Evolutionary conservation across 208 protist species (phyloP).

Genomic region (Vickermania spadyakhi): DNA sequence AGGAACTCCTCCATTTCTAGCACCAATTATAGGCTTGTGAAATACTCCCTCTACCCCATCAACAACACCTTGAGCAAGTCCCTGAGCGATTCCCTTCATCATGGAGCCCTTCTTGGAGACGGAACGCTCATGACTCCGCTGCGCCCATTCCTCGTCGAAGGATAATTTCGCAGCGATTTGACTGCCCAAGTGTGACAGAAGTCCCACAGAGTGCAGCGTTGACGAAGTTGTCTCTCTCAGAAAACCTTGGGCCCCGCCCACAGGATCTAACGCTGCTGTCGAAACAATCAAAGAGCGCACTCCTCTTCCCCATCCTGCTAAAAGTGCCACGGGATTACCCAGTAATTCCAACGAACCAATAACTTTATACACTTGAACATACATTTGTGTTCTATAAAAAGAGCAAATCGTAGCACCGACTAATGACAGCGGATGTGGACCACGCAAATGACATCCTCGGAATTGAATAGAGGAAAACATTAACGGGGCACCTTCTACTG

Average conservation of each 20-base stretch:
- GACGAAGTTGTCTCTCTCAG: conserved; percentile 42
- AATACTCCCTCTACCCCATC: conserved; percentile 36
- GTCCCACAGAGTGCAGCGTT: conserved; percentile 59
- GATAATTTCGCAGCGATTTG: conserved; percentile 25
- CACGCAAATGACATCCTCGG: conserved; percentile 25
- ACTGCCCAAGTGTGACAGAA: conserved; percentile 43
- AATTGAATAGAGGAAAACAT: conserved; percentile 18
- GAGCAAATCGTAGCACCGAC: conserved; percentile 30
- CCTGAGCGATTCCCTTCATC: conserved; percentile 19
- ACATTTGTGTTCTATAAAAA: conserved; percentile 42
- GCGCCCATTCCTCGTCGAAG: conserved; percentile 1
- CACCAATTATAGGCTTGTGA: conserved; percentile 26
- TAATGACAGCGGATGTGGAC: conserved; percentile 12
- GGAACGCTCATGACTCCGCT: conserved; percentile 7
- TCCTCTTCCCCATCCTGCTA: conserved; percentile 42
- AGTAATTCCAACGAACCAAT: conserved; percentile 62
- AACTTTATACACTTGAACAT: conserved; percentile 69
- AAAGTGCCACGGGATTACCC: conserved; percentile 58
- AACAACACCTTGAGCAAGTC: conserved; percentile 23
- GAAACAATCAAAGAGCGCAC: conserved; percentile 38
- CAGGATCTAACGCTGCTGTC: conserved; percentile 20
- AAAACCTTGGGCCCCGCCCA: conserved; percentile 39
- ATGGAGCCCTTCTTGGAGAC: neutral
- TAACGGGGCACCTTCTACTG: conserved; percentile 10
- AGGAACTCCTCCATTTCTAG: conserved; percentile 23